phyloP scores from a whole-genome alignment of 2,329 filamentous ascomycete species.

The Acephala macrosclerotiorum region DNA sequence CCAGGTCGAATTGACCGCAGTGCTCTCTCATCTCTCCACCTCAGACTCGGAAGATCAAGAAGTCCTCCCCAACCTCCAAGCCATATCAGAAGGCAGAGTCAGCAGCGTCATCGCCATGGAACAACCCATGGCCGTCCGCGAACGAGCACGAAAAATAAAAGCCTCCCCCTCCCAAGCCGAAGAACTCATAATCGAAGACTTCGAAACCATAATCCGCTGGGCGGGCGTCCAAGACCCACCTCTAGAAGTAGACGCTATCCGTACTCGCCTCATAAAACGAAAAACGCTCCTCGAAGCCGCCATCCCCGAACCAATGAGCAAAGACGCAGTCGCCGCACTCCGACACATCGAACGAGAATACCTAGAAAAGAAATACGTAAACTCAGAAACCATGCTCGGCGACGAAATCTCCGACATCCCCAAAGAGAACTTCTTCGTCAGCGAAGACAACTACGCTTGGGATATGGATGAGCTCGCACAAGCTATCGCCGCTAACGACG shows the following conservation, averaged over 20 bases:
- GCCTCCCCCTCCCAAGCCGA: not conserved
- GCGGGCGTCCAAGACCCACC: conserved; percentile 8
- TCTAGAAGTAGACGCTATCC: conserved; percentile 5
- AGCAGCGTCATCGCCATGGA: not conserved
- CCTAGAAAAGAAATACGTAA: conserved; percentile 17
- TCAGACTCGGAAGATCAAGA: not conserved
- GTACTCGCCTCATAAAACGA: conserved; percentile 14
- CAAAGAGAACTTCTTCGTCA: conserved; percentile 18
- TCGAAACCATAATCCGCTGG: conserved; percentile 14
- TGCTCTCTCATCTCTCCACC: not conserved
- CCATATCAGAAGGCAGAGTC: conserved; percentile 9
- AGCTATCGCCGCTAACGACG: conserved; percentile 13
- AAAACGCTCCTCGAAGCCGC: conserved; percentile 19
- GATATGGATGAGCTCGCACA: conserved; percentile 20
- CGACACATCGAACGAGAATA: conserved; percentile 12
- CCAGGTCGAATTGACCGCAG: conserved; percentile 14
- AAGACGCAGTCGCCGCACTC: not conserved
- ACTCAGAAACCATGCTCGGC: conserved; percentile 22
- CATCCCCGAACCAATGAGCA: conserved; percentile 13
- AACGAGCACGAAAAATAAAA: conserved; percentile 5
- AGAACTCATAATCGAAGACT: conserved; percentile 16
- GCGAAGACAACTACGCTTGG: conserved; percentile 22
- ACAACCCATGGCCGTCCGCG: conserved; percentile 14
- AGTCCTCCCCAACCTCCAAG: conserved; percentile 11
- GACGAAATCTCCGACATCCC: conserved; percentile 20